Base-by-base conservation (phyloP, 2,329 filamentous ascomycete genomes). In the Cordyceps militaris region DNA sequence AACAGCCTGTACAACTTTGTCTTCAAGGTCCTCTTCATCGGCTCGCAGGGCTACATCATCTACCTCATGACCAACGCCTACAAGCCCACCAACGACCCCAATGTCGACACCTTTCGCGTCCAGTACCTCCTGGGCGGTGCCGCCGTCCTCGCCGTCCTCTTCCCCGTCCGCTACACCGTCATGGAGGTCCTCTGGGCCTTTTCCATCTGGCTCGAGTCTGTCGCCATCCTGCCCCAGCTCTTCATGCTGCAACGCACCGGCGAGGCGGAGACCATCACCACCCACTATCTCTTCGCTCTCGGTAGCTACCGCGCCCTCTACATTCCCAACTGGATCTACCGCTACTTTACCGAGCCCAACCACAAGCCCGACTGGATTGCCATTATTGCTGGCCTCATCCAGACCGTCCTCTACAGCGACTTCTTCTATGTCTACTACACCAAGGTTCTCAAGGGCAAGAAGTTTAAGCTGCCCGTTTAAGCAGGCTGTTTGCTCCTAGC, bases 361-460 rank as follows among this genome's bases (percentile, higher is more conserved):
- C 87, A 91, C 71, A 88, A 81, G 72, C 71, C 87, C 65, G 92
- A 97, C 70, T 89, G 86, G 63, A 95, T 97, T 64, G 88, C 92
- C 21, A 87, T 97, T 53, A 70, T 94, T 61, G 94, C 95, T 3
- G 94, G 94, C 13, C 81, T 97, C 57, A 77, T 97, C 63, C 94
- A 99, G 79, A 99, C 94, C 0, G 76, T 99, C 50, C 79, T 99
- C 59, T 99, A 99, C 78, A 96, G 91, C 62, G 94, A 99, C 77
- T 99, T 99, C 79, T 99, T 99, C 83, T 99, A 92, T 81, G 93
- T 99, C 68, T 99, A 99, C 79, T 99, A 97, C 77, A 96, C 88
- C 60, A 97, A 97, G 85, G 87, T 93, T 49, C 77, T 92, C 75
- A 90, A 92, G 78, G 89, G 89, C 66, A 89, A 90, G 80, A 92